Evolutionary conservation across 495 filamentous ascomycete species (phyloP).

Genomic region (Neurospora sp.): DNA sequence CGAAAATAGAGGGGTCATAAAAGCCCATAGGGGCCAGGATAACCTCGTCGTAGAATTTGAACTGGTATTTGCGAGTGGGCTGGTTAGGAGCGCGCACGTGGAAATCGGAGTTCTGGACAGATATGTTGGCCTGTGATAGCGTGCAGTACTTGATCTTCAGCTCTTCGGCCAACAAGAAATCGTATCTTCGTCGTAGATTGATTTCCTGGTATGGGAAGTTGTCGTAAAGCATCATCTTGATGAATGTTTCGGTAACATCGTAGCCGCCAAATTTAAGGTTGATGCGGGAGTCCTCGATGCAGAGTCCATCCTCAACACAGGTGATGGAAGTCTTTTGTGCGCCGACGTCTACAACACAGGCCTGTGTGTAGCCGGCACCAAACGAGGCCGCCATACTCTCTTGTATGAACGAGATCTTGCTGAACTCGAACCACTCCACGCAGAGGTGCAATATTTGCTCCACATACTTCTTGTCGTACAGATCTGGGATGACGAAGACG

Average conservation of each 20-base stretch:
- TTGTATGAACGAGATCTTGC: conserved; percentile 83
- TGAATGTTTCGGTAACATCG: conserved; percentile 88
- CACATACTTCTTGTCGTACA: conserved; percentile 91
- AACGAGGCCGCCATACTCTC: conserved; percentile 91
- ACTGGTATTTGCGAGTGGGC: conserved; percentile 80
- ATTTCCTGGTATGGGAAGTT: conserved; percentile 91
- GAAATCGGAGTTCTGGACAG: conserved; percentile 73
- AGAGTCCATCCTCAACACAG: conserved; percentile 95
- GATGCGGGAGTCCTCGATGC: conserved; percentile 77
- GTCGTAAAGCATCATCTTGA: conserved; percentile 95
- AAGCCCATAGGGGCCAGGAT: conserved; percentile 83
- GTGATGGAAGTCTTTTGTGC: conserved; percentile 97
- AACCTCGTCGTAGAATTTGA: conserved; percentile 92
- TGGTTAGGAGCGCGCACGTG: conserved; percentile 80
- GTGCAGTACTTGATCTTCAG: conserved; percentile 84
- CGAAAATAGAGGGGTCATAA: conserved; percentile 80
- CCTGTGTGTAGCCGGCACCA: conserved; percentile 86
- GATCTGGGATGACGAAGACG: conserved; percentile 88
- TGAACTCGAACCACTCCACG: conserved; percentile 80
- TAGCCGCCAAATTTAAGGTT: conserved; percentile 90
- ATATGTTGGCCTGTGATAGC: conserved; percentile 73
- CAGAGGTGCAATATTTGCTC: conserved; percentile 72
- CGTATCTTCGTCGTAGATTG: conserved; percentile 80
- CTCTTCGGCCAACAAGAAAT: conserved; percentile 90
- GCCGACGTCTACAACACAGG: conserved; percentile 92